Evolutionary conservation across 208 protist species (phyloP), one percentile per base, ranked within the genome.

Genomic region (Kentomonas sorsogonicus): DNA sequence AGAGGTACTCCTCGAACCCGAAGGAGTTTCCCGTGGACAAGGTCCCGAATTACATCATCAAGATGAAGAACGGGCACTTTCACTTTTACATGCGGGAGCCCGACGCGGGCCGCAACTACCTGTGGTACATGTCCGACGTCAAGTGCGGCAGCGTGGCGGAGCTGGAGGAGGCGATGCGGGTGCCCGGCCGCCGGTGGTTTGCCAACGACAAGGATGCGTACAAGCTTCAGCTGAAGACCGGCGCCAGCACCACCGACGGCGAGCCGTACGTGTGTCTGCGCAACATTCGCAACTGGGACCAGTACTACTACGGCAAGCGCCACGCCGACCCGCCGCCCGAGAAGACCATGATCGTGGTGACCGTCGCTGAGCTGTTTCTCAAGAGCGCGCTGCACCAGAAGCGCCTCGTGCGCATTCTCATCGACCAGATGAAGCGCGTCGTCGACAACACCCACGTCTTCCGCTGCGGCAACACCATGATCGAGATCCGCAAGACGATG

Each of bases 371-470:
- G 53, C 59, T 91, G 16, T 91, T 82, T 53, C 66, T 91, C 27
- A 91, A 91, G 71, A 91, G 83, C 51, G 62, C 65, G 18, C 57
- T 87, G 26, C 83, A 91, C 60, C 83, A 86, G 62, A 76, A 81
- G 60, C 83, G 79, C 1, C 59, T 83, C 36, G 60, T 87, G 9
- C 77, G 70, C 15, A 53, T 83, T 7, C 64, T 91, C 16, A 79
- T 86, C 27, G 69, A 87, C 16, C 60, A 74, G 51, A 67, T 86
- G 22, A 72, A 73, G 18, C 78, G 83, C 40, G 75, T 91, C 30
- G 64, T 91, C 11, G 36, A 74, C 47, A 91, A 86, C 59, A 69
- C 72, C 20, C 69, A 81, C 33, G 72, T 91, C 15, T 77, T 75
- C 53, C 75, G 79, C 47, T 78, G 73, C 69, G 83, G 83, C 53